phyloP scores from a whole-genome alignment of 805 yeast species.

The Starmerella bombi region DNA sequence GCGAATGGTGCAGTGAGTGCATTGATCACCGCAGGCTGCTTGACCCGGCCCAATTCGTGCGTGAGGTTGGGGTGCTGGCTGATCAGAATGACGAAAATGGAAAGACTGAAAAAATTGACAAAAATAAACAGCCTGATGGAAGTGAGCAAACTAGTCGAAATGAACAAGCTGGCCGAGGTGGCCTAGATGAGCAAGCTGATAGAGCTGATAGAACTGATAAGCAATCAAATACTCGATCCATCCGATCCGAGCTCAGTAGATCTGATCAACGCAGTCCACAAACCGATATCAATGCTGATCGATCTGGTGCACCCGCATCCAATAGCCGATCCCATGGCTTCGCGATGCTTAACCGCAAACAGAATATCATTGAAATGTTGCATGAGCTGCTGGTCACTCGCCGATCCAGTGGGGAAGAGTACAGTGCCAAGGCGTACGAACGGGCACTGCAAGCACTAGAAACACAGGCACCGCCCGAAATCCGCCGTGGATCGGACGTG shows the following conservation, averaged over 20 bases:
- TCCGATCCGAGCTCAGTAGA: background rate
- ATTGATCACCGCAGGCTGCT: slow-evolving; percentile 19
- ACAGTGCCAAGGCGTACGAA: slow-evolving; percentile 33
- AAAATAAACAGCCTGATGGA: background rate
- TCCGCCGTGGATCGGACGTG: slow-evolving; percentile 32
- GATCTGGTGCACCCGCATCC: background rate
- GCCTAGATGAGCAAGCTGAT: background rate
- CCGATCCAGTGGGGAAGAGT: slow-evolving; percentile 28
- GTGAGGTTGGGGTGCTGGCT: background rate
- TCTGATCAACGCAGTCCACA: no score
- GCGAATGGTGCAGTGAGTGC: slow-evolving; percentile 27
- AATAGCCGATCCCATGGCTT: background rate
- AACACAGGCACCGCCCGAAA: slow-evolving; percentile 1
- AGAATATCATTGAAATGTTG: slow-evolving; percentile 26
- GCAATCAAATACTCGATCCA: background rate
- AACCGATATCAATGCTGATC: background rate
- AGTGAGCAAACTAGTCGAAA: no score
- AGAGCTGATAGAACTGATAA: slow-evolving; percentile 1
- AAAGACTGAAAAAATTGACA: background rate
- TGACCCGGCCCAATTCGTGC: no score
- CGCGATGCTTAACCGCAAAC: slow-evolving; percentile 24
- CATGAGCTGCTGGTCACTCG: slow-evolving; percentile 27
- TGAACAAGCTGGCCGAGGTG: no score
- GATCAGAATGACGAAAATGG: background rate
- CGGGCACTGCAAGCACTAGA: slow-evolving; percentile 33